A percentile compares a stretch with the other conserved stretches of the same genome.
These are phyloP conservation scores for Carex myosuroides DNA, from an alignment of 176 grass and related monocot genomes.

Conservation along the genomic window DNA sequence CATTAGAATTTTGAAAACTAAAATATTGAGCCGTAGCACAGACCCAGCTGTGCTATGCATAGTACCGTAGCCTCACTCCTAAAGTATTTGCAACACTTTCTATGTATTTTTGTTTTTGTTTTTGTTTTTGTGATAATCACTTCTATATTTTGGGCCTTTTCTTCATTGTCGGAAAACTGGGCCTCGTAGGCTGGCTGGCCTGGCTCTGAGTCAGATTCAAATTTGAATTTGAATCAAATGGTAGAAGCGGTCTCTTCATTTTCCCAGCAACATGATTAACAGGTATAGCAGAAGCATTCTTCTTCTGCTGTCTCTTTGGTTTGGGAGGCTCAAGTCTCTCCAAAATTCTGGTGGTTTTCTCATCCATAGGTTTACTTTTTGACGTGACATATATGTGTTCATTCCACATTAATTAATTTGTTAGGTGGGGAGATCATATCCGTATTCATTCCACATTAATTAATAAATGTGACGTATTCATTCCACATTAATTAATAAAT, in stretches of 20 bases:
- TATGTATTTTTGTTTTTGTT: not conserved
- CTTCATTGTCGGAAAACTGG: constrained; percentile 51
- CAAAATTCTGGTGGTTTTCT: constrained; percentile 76
- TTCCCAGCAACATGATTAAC: constrained; percentile 24
- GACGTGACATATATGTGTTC: too few species aligned
- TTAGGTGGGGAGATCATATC: too few species aligned
- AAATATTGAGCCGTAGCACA: too few species aligned
- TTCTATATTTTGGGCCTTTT: constrained; percentile 30
- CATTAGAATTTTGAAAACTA: too few species aligned
- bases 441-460: too few species aligned
- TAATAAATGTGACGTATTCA: too few species aligned
- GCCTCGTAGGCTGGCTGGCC: constrained; percentile 56
- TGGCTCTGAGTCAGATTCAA: constrained; percentile 32
- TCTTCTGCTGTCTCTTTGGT: constrained; percentile 42
- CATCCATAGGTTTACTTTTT: constrained; percentile 48
- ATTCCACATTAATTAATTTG: too few species aligned
- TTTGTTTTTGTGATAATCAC: too few species aligned
- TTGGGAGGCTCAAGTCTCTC: constrained; percentile 78
- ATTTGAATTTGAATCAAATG: constrained; percentile 36
- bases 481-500: too few species aligned
- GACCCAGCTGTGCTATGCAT: too few species aligned
- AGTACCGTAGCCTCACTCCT: too few species aligned
- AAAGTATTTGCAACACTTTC: not conserved
- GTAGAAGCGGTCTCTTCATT: constrained; percentile 50
- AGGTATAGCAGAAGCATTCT: constrained; percentile 8